A percentile compares a stretch with the other conserved stretches of the same genome.
Conservation (phyloP, 192 early-diverging fungal species). For the Backusella tarrabulga region DNA sequence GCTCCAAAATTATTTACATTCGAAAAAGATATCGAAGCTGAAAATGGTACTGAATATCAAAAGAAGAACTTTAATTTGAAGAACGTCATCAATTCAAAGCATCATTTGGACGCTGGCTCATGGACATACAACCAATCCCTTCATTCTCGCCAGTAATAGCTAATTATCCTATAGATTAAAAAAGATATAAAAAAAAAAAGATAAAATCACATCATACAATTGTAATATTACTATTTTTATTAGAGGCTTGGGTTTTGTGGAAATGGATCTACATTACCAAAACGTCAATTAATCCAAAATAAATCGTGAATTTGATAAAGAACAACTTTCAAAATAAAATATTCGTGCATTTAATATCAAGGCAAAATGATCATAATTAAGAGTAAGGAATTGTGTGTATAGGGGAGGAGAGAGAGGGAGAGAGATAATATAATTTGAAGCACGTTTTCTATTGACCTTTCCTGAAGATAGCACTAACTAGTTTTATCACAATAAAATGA, state of each 20-base stretch:
- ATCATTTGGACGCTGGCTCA: slow-evolving; percentile 26
- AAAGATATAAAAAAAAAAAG: neutral
- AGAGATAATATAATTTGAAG: too few species aligned
- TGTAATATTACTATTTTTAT: neutral
- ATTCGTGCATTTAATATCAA: too few species aligned
- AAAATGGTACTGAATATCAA: slow-evolving; percentile 11
- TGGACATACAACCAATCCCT: slow-evolving; percentile 35
- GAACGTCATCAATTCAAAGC: slow-evolving; percentile 11
- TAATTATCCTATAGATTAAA: neutral
- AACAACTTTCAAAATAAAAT: neutral
- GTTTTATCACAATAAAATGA: too few species aligned
- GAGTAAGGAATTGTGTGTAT: too few species aligned
- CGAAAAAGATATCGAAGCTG: slow-evolving; percentile 16
- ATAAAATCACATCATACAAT: neutral
- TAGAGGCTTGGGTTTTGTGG: neutral
- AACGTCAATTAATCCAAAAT: neutral
- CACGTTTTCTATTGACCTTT: too few species aligned
- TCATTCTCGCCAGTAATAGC: slow-evolving; percentile 20
- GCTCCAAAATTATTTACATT: slow-evolving; percentile 28
- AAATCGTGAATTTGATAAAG: neutral
- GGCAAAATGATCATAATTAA: too few species aligned
- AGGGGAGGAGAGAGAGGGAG: too few species aligned
- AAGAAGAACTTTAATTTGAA: slow-evolving; percentile 4
- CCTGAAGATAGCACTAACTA: too few species aligned
- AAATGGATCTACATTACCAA: neutral